Percentiles rank a stretch among this genome's conserved stretches.
phyloP scores from a whole-genome alignment of 2,329 filamentous ascomycete genomes.

The Atkinsonella texensis region DNA sequence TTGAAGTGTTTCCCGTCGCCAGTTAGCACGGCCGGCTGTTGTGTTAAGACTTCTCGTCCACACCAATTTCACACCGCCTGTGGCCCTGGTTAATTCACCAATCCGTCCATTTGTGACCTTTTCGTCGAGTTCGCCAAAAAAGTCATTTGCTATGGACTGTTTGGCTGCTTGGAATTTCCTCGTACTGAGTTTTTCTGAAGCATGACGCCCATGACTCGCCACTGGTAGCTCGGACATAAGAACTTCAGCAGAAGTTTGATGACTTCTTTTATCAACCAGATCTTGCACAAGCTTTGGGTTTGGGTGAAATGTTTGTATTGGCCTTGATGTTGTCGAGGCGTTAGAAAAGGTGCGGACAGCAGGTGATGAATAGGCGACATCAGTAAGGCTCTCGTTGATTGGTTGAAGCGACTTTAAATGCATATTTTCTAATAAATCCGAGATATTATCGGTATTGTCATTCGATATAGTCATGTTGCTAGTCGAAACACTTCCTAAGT shows the following conservation, averaged over 20 bases:
- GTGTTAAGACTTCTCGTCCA: slow-evolving; percentile 74
- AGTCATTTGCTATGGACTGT: slow-evolving; percentile 47
- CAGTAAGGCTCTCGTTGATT: too few species aligned
- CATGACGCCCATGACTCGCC: background rate
- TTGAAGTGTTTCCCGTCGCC: slow-evolving; percentile 48
- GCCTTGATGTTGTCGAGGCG: background rate
- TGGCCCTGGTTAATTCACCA: slow-evolving; percentile 41
- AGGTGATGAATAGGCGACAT: too few species aligned
- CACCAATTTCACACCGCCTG: slow-evolving; percentile 57
- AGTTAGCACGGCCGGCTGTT: slow-evolving; percentile 65
- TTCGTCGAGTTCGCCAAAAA: slow-evolving; percentile 57
- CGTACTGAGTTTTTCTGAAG: slow-evolving; percentile 19
- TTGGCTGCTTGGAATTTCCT: slow-evolving; percentile 53
- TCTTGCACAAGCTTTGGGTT: background rate
- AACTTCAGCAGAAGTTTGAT: background rate
- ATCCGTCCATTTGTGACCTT: slow-evolving; percentile 51
- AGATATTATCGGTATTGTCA: background rate
- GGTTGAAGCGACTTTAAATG: background rate
- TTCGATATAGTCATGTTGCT: background rate
- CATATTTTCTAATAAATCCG: background rate
- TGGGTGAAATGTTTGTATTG: background rate
- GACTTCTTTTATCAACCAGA: background rate
- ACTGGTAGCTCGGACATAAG: background rate
- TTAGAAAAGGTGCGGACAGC: background rate
- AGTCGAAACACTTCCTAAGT: background rate